Conservation (phyloP, 1,284 basidiomycete genomes). For the Trichosporon sp. region DNA sequence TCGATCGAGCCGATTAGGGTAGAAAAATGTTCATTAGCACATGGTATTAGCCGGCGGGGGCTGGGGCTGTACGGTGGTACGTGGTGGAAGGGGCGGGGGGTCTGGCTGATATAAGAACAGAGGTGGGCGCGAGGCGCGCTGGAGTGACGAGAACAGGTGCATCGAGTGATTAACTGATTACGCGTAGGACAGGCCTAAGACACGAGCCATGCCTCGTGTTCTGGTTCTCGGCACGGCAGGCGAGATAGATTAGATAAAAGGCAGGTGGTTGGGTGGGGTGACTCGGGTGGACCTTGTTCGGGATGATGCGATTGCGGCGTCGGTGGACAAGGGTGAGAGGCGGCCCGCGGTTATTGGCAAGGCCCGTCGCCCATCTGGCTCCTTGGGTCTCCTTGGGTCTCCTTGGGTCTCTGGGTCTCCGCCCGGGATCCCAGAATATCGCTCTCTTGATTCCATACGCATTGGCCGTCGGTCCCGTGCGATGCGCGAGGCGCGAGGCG, state of each 20-base stretch:
- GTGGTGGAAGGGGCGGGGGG: neutral
- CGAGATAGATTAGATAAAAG: conserved; percentile 6
- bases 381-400: neutral
- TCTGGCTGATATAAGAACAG: neutral
- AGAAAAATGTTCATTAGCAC: neutral
- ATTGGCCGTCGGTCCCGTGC: neutral
- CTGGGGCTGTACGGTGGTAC: neutral
- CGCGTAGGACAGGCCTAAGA: neutral
- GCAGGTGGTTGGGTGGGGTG: conserved; percentile 6
- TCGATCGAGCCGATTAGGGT: neutral
- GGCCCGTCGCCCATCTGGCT: neutral
- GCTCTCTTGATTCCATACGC: neutral
- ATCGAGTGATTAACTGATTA: neutral
- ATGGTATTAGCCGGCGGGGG: neutral
- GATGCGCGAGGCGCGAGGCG: neutral
- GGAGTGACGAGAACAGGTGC: neutral
- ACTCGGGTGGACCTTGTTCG: conserved; percentile 6
- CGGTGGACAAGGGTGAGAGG: conserved; percentile 1
- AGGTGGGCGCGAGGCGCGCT: neutral
- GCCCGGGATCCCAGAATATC: neutral
- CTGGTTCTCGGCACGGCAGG: conserved; percentile 1
- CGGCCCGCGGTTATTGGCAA: neutral
- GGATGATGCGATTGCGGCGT: conserved; percentile 4
- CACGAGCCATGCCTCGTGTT: conserved; percentile 4
- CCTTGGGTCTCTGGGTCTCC: neutral